Percentiles rank a stretch among this genome's conserved stretches.
These are phyloP conservation scores for Leccinum colubrinum DNA, from an alignment of 1,284 basidiomycete species.

Conservation along the genomic window DNA sequence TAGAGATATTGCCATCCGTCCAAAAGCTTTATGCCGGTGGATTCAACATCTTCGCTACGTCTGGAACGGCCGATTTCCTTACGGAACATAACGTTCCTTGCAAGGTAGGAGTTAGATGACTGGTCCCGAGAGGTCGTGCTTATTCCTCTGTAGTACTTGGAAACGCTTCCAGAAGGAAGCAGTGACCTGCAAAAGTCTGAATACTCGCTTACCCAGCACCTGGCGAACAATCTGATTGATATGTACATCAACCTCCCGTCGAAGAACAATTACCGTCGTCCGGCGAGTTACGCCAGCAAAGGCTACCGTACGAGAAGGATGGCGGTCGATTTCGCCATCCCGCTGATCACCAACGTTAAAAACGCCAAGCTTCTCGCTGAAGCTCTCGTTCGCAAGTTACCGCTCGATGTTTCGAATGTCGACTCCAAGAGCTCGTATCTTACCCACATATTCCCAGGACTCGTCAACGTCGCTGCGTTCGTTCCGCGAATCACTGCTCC, in stretches of 20 bases:
- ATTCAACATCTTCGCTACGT: conserved; percentile 96
- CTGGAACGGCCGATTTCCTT: conserved; percentile 96
- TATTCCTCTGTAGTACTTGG: conserved; percentile 69
- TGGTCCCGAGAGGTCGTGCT: background rate
- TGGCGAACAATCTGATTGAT: conserved; percentile 95
- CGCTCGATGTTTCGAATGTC: conserved; percentile 75
- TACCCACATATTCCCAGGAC: conserved; percentile 90
- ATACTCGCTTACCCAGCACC: conserved; percentile 92
- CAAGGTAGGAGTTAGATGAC: conserved; percentile 53
- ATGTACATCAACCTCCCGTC: conserved; percentile 99
- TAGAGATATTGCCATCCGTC: conserved; percentile 95
- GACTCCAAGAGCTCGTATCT: conserved; percentile 96
- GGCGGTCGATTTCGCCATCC: conserved; percentile 99
- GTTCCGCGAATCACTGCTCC: conserved; percentile 71
- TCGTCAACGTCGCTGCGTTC: conserved; percentile 88
- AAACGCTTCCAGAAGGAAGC: conserved; percentile 78
- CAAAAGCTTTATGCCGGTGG: conserved; percentile 94
- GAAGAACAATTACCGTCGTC: conserved; percentile 96
- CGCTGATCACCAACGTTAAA: conserved; percentile 98
- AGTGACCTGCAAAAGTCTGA: conserved; percentile 87
- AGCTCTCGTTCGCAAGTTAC: conserved; percentile 86
- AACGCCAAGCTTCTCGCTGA: conserved; percentile 97
- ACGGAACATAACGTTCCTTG: conserved; percentile 82
- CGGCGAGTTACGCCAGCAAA: conserved; percentile 95
- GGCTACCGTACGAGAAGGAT: conserved; percentile 96